Evolutionary conservation across 352 stramenopile genomes (phyloP).

Genomic region (Plasmopara viticola): DNA sequence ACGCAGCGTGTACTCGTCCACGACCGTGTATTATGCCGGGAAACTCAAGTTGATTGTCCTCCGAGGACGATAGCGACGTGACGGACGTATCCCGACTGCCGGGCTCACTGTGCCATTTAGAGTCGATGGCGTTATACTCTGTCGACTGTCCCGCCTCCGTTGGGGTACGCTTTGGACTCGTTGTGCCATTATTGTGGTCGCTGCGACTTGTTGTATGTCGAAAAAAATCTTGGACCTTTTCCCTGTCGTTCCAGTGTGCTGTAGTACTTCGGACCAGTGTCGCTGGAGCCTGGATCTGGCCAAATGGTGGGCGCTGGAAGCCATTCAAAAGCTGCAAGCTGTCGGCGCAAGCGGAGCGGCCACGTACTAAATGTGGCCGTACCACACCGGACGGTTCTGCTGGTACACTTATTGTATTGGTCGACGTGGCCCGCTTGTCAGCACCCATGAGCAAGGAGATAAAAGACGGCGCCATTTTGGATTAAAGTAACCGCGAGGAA

Average conservation of each 20-base stretch:
- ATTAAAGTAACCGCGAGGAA: conserved; percentile 14
- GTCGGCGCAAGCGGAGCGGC: not conserved
- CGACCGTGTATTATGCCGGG: conserved; percentile 5
- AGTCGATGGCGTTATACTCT: conserved; percentile 55
- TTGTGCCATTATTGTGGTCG: not conserved
- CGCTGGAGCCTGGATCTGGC: conserved; percentile 8
- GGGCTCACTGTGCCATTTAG: conserved; percentile 30
- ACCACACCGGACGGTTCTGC: not conserved
- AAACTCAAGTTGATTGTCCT: conserved; percentile 22
- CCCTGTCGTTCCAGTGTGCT: conserved; percentile 35
- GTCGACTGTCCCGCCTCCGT: conserved; percentile 1
- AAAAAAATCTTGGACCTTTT: conserved; percentile 59
- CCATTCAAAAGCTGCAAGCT: conserved; percentile 1
- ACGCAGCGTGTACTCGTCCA: conserved; percentile 14
- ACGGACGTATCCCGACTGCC: conserved; percentile 13
- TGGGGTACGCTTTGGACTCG: not conserved
- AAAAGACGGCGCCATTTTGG: conserved; percentile 51
- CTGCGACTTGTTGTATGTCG: conserved; percentile 28
- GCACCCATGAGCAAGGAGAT: conserved; percentile 49
- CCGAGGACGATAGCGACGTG: conserved; percentile 30
- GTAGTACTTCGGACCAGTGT: not conserved
- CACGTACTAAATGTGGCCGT: conserved; percentile 21
- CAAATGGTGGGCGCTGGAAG: conserved; percentile 21
- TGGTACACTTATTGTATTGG: not conserved
- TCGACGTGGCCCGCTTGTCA: conserved; percentile 13